Conservation (phyloP, 495 filamentous ascomycete genomes). For the Echria macrotheca region DNA sequence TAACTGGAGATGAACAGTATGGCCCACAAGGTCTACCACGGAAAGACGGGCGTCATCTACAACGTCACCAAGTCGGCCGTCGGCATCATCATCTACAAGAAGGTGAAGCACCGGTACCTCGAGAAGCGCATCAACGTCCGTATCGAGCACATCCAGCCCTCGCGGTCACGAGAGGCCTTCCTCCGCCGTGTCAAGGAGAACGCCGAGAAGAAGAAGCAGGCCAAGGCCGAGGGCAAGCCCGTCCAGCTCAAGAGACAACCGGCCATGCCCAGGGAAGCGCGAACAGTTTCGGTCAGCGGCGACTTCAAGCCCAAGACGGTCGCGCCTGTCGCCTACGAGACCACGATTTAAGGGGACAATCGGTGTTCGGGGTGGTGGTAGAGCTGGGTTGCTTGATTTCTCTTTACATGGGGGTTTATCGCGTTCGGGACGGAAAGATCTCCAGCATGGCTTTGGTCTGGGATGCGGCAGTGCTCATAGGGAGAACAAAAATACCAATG, state of each 20-base stretch:
- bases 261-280: slow-evolving; percentile 67
- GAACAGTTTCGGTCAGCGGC: slow-evolving; percentile 62
- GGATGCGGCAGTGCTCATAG: slow-evolving; percentile 36
- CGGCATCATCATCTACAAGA: slow-evolving; percentile 98
- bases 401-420: slow-evolving; percentile 36
- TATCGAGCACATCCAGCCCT: slow-evolving; percentile 92
- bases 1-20: slow-evolving; percentile 56
- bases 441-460: slow-evolving; percentile 34
- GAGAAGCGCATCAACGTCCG: slow-evolving; percentile 99
- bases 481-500: slow-evolving; percentile 35
- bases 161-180: slow-evolving; percentile 92
- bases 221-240: slow-evolving; percentile 80
- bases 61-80: slow-evolving; percentile 95
- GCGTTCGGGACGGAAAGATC: slow-evolving; percentile 35
- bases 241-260: slow-evolving; percentile 90
- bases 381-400: slow-evolving; percentile 30
- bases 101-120: slow-evolving; percentile 94
- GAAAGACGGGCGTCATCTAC: slow-evolving; percentile 96
- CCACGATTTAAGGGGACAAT: slow-evolving; percentile 71
- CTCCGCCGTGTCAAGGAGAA: slow-evolving; percentile 94
- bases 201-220: slow-evolving; percentile 82
- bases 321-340: slow-evolving; percentile 90
- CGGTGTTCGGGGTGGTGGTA: slow-evolving; percentile 20
- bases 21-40: slow-evolving; percentile 99
- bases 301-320: slow-evolving; percentile 86